Percentiles rank a stretch among this genome's conserved stretches.
Evolutionary conservation across 2,329 filamentous ascomycete species (phyloP).

Genomic region (Neonectria sp.): DNA sequence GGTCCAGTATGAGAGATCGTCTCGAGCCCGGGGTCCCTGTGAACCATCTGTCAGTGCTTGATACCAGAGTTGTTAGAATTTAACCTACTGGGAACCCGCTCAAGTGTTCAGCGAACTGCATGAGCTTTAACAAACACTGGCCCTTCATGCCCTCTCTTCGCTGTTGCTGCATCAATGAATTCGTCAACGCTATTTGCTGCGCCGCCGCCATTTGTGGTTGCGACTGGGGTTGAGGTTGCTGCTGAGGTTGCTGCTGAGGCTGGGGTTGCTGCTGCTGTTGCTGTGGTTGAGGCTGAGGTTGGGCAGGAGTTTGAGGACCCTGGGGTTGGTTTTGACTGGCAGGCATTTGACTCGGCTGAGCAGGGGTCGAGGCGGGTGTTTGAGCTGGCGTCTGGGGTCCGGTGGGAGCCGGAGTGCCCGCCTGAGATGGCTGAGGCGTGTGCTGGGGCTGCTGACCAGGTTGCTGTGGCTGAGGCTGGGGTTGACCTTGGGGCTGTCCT

Average conservation of each 20-base stretch:
- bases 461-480: constrained; percentile 51
- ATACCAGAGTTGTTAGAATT: not conserved
- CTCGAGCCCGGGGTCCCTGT: constrained; percentile 71
- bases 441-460: constrained; percentile 61
- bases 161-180: constrained; percentile 60
- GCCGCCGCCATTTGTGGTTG: constrained; percentile 45
- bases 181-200: constrained; percentile 51
- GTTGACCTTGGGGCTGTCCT: constrained; percentile 43
- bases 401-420: constrained; percentile 58
- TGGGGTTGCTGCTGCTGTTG: constrained; percentile 44
- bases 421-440: constrained; percentile 61
- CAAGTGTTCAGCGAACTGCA: constrained; percentile 75
- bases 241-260: constrained; percentile 51
- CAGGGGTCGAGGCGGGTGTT: constrained; percentile 57
- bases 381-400: constrained; percentile 67
- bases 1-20: constrained; percentile 84
- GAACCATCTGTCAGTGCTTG: constrained; percentile 17
- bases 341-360: constrained; percentile 50
- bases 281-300: constrained; percentile 53
- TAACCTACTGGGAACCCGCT: constrained; percentile 68
- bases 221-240: constrained; percentile 50
- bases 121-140: constrained; percentile 71
- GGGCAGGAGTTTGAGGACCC: constrained; percentile 53
- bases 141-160: constrained; percentile 68
- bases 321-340: constrained; percentile 54